Conservation (phyloP, 768 basidiomycete genomes). For the Amylocystis lapponica region DNA sequence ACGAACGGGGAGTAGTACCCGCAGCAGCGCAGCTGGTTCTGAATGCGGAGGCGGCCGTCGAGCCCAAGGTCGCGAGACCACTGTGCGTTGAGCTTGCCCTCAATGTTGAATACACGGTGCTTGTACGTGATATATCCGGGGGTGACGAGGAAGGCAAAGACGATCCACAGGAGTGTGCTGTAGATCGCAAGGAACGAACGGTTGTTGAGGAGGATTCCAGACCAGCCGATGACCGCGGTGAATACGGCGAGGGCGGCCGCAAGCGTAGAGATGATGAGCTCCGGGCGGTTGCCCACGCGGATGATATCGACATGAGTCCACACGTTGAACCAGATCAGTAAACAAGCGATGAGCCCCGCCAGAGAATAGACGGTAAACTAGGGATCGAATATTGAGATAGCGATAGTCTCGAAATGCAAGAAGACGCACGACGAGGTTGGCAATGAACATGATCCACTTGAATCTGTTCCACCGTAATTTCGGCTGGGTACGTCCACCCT, state of each 20-base stretch:
- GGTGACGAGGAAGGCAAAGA: conserved; percentile 61
- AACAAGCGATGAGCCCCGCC: conserved; percentile 53
- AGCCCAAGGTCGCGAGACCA: conserved; percentile 64
- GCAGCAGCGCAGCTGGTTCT: conserved; percentile 73
- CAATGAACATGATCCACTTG: conserved; percentile 73
- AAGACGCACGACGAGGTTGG: conserved; percentile 50
- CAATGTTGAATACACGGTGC: conserved; percentile 67
- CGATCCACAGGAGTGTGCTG: conserved; percentile 66
- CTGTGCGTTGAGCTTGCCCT: conserved; percentile 74
- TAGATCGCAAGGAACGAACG: conserved; percentile 77
- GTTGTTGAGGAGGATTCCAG: conserved; percentile 80
- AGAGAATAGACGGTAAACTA: conserved; percentile 60
- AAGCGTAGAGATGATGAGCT: conserved; percentile 66
- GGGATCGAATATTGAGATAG: neutral
- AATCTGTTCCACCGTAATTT: conserved; percentile 73
- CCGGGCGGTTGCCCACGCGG: conserved; percentile 59
- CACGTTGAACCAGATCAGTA: conserved; percentile 75
- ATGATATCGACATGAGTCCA: conserved; percentile 66
- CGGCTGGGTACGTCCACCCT: conserved; percentile 32
- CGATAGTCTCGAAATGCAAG: neutral
- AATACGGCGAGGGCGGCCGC: conserved; percentile 54
- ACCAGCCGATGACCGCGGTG: conserved; percentile 69
- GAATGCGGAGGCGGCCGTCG: conserved; percentile 57
- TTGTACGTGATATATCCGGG: conserved; percentile 82
- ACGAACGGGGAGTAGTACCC: conserved; percentile 78